Evolutionary conservation across 1,284 basidiomycete species (phyloP), one percentile per base, ranked within the genome.

Genomic region (Ganoderma boninense): DNA sequence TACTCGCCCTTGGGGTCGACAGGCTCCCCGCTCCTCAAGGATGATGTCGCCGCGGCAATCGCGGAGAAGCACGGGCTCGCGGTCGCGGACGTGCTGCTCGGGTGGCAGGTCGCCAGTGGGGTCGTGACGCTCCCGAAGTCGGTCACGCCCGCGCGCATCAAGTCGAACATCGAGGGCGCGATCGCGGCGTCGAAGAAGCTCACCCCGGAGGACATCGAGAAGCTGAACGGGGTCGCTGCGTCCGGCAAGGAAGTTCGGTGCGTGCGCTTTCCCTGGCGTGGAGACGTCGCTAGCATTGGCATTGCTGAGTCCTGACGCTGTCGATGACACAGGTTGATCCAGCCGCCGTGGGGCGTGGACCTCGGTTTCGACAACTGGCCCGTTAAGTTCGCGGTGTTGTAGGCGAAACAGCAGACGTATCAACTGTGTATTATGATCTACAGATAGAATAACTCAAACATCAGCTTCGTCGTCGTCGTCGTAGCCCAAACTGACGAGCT

Each of bases 1-100:
- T 97, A 96, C 82, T 95, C 92, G 11, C 96, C 96, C 4, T 87
- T 96, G 38, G 95, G 95, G 6, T 94, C 92, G 23, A 89, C 90
- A 8, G 85, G 87, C 74, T 87, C 88, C 4, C 92, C 93, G 2
- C 82, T 97, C n/a, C 81, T 95, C 67, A 80, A 81, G 20, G 95
- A 97, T 77, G 87, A 90, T 64, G 86, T 87, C 20, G 88, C 94
- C 18, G 72, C 82, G n/a, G 84, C 85, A 71, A 87, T 96, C 68
- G 93, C 92, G 5, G 77, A 85, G 71, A 90, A 90, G 79, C 85
- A 93, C 79, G 80, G 80, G 6, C 81, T 92, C 46, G 82, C 87
- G 54, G 84, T 89, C 1, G 84, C 91, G 2, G 91, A 93, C 70
- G 84, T 95, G 29, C 81, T 92, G n/a, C 80, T 92, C 42, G 90